Evolutionary conservation across 495 filamentous ascomycete genomes (phyloP), one percentile per base, ranked within the genome.

Genomic region (Penicillium odoratum): DNA sequence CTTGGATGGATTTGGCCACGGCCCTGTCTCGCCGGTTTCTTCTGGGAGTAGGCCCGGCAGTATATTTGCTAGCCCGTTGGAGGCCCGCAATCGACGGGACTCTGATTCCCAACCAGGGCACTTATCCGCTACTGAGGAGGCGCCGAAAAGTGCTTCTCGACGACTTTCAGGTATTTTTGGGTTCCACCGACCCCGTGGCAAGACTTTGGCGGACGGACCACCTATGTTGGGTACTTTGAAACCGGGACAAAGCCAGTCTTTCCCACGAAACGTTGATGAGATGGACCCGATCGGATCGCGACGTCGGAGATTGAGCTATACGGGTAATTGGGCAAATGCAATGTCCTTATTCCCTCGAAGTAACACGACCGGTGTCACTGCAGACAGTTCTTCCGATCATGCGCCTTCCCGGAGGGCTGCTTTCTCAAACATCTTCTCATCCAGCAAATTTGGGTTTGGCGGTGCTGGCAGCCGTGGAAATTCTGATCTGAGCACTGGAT

Each of bases 201-300:
- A 93, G 69, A 82, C 84, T 4, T 70, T 80, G 48, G 87, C 89
- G 9, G 83, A 89, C 26, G 85, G 88, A 48, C 83, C 85, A 5
- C 87, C 86, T 15, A 77, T 85, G 43, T 68, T 95, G 18, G 91
- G 91, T 13, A 85, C 83, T 36, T 75, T 96, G 31, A 91, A 90
- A 67, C 74, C 85, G 50, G 82, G 83, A 3, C 89, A 96, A 65
- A 92, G 90, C 66, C 90, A 91, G 63, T 95, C 91, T 10, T 88
- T 93, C 60, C 91, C 91, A 56, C 84, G 84, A 67, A 77, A 84
- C 74, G 58, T 85, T 70, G 79, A 88, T 77, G 64, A 87, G 13
- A 80, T 90, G 30, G 88, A 90, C 62, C 83, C 86, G n/a, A 85
- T 85, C 25, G 82, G 79, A n/a, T 78, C 82, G 33, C 81, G 84